phyloP scores from a whole-genome alignment of 2,329 filamentous ascomycete species.

The Cladosporium sp. region DNA sequence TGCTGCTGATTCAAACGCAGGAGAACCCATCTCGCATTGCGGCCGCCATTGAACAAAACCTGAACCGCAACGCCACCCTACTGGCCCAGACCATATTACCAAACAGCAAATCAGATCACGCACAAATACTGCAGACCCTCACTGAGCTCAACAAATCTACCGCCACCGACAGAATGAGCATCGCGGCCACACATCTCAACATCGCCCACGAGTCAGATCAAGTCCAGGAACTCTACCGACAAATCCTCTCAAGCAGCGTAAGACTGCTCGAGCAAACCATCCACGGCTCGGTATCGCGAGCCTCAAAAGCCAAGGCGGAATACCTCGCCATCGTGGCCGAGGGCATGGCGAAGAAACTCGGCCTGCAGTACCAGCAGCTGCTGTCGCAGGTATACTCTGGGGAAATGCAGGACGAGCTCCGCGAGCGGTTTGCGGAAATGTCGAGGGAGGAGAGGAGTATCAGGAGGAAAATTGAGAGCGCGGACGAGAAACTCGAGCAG shows the following conservation, averaged over 20 bases:
- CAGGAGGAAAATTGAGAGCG: slow-evolving; percentile 30
- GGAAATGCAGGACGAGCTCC: slow-evolving; percentile 28
- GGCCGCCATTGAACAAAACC: slow-evolving; percentile 2
- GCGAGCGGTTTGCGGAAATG: slow-evolving; percentile 29
- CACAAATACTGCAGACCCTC: slow-evolving; percentile 17
- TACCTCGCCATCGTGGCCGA: slow-evolving; percentile 39
- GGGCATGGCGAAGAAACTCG: slow-evolving; percentile 39
- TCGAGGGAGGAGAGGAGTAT: slow-evolving; percentile 28
- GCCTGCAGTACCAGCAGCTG: slow-evolving; percentile 26
- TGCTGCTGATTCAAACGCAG: slow-evolving; percentile 17
- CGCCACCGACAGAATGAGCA: slow-evolving; percentile 19
- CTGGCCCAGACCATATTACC: slow-evolving; percentile 30
- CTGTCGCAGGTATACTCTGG: slow-evolving; percentile 21
- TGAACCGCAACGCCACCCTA: slow-evolving; percentile 21
- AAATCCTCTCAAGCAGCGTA: slow-evolving; percentile 36
- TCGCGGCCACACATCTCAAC: slow-evolving; percentile 28
- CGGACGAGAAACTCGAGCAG: slow-evolving; percentile 31
- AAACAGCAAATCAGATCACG: slow-evolving; percentile 11
- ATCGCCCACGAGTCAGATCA: slow-evolving; percentile 32
- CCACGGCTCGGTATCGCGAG: slow-evolving; percentile 41
- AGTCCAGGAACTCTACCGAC: slow-evolving; percentile 35
- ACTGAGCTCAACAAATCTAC: slow-evolving; percentile 16
- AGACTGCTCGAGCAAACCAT: slow-evolving; percentile 44
- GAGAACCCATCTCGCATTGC: slow-evolving; percentile 35
- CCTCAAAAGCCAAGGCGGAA: slow-evolving; percentile 40